A percentile compares a stretch with the other conserved stretches of the same genome.
Evolutionary conservation across 495 filamentous ascomycete genomes (phyloP).

Genomic region (Penicillium arizonense): DNA sequence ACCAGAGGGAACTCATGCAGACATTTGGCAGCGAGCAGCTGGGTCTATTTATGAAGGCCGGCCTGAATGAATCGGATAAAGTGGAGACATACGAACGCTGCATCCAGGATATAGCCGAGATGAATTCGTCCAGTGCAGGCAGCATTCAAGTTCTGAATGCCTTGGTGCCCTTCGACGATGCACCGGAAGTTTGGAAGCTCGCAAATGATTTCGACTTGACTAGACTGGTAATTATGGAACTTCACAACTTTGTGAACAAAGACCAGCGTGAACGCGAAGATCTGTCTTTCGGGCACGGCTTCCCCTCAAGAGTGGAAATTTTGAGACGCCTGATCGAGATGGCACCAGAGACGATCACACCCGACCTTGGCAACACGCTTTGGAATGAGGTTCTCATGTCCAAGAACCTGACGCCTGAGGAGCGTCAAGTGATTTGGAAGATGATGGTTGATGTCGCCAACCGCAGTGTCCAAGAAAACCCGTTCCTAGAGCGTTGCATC

Average conservation of each 20-base stretch:
- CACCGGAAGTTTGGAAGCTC: constrained; percentile 50
- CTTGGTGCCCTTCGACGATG: constrained; percentile 47
- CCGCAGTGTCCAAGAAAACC: constrained; percentile 46
- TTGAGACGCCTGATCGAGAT: constrained; percentile 55
- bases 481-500: constrained; percentile 66
- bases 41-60: constrained; percentile 46
- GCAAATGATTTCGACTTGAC: constrained; percentile 54
- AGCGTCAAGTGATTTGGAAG: constrained; percentile 64
- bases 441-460: constrained; percentile 55
- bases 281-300: constrained; percentile 33
- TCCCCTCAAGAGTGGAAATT: constrained; percentile 56
- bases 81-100: constrained; percentile 56
- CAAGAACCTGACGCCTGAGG: constrained; percentile 50
- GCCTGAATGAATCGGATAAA: constrained; percentile 48
- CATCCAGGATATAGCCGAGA: constrained; percentile 56
- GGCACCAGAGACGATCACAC: constrained; percentile 57
- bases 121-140: constrained; percentile 56
- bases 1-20: constrained; percentile 45
- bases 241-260: constrained; percentile 45
- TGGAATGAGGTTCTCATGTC: constrained; percentile 69
- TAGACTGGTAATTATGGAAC: constrained; percentile 48
- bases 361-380: constrained; percentile 58
- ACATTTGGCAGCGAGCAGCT: constrained; percentile 60
- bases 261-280: constrained; percentile 37
- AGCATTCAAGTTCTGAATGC: constrained; percentile 70